phyloP scores from a whole-genome alignment of 164 flowering plant species.

The Magnolia sinica region DNA sequence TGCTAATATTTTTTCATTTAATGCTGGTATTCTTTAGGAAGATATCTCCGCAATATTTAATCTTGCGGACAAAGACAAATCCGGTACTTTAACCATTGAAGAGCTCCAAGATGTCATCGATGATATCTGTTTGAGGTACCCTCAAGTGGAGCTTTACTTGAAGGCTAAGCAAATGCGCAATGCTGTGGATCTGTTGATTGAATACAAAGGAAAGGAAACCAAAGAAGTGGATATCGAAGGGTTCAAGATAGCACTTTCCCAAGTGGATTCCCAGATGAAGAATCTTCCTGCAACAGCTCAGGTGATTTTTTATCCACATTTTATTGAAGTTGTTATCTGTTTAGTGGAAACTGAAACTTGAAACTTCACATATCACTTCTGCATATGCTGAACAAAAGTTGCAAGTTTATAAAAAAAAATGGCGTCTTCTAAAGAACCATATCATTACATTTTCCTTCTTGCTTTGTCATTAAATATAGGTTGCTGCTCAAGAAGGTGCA shows the following conservation, averaged over 20 bases:
- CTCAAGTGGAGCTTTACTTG: conserved; percentile 78
- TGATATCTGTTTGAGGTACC: conserved; percentile 78
- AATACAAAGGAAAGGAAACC: conserved; percentile 45
- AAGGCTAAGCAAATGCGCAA: conserved; percentile 56
- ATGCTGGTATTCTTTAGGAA: conserved; percentile 43
- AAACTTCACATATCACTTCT: too few species aligned
- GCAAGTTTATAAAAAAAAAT: neutral
- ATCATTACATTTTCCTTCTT: neutral
- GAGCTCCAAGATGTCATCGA: conserved; percentile 66
- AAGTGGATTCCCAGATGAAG: conserved; percentile 85
- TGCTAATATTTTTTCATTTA: neutral
- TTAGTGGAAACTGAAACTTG: neutral
- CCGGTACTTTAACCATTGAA: conserved; percentile 83
- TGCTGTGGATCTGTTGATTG: conserved; percentile 58
- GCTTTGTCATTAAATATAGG: conserved; percentile 33
- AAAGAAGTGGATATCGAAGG: conserved; percentile 69
- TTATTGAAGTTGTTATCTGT: neutral
- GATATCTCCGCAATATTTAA: conserved; percentile 72
- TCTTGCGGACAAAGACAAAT: conserved; percentile 84
- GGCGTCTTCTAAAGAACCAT: neutral
- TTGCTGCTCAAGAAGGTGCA: conserved; percentile 81
- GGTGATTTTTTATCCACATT: conserved; percentile 36
- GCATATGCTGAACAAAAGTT: neutral
- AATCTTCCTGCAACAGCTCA: conserved; percentile 95
- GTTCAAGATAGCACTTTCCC: conserved; percentile 65